phyloP scores from a whole-genome alignment of 2,329 filamentous ascomycete genomes.

The Coccinonectria pachysandricola region DNA sequence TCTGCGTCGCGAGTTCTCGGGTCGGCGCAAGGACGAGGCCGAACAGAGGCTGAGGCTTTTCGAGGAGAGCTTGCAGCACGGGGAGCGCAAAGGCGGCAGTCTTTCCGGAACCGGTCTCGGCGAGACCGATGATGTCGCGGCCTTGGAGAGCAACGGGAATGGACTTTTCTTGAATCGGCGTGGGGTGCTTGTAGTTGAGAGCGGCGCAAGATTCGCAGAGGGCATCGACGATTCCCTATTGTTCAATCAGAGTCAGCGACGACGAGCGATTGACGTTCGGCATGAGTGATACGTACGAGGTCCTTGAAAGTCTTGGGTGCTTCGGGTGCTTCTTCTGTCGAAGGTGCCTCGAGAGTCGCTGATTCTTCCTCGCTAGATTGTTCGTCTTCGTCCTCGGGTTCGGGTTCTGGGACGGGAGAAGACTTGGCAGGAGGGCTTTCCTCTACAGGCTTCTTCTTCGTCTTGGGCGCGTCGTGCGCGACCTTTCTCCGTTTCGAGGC shows the following conservation, averaged over 20 bases:
- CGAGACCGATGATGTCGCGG: conserved; percentile 83
- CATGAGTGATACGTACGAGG: conserved; percentile 31
- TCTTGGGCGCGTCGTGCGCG: conserved; percentile 19
- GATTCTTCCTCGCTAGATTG: conserved; percentile 23
- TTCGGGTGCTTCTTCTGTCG: conserved; percentile 22
- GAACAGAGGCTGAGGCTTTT: conserved; percentile 76
- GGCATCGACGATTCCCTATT: conserved; percentile 68
- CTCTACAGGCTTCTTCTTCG: conserved; percentile 9
- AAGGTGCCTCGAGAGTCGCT: conserved; percentile 23
- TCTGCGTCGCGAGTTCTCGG: conserved; percentile 86
- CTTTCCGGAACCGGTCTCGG: conserved; percentile 93
- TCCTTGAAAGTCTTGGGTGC: conserved; percentile 55
- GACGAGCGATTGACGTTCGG: not conserved
- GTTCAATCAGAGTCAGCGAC: conserved; percentile 6
- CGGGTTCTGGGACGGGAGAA: conserved; percentile 2
- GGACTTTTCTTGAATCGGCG: conserved; percentile 76
- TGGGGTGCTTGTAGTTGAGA: conserved; percentile 76
- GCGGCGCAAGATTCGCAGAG: conserved; percentile 80
- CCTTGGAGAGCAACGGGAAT: conserved; percentile 73
- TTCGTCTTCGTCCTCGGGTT: conserved; percentile 2
- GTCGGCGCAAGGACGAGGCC: conserved; percentile 89
- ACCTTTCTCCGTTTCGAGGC: conserved; percentile 32
- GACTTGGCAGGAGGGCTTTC: conserved; percentile 6
- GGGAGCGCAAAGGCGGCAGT: conserved; percentile 91
- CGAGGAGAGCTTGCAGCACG: conserved; percentile 82